Conservation (phyloP, 2,329 filamentous ascomycete genomes). For the Phyllosticta citrichinensis region DNA sequence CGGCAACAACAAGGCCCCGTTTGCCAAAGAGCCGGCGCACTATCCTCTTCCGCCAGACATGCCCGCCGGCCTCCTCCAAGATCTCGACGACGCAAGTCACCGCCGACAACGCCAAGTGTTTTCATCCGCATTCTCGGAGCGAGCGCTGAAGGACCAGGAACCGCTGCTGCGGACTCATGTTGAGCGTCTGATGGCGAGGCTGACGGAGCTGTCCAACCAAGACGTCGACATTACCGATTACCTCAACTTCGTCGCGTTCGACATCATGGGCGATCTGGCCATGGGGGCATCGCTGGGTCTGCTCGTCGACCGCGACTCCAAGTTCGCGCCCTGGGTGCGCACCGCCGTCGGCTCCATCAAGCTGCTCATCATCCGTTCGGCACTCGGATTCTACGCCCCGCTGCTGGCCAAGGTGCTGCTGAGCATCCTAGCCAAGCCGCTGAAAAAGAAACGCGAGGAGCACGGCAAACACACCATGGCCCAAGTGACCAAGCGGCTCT, state of each 20-base stretch:
- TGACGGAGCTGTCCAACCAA: conserved; percentile 21
- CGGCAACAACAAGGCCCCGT: background rate
- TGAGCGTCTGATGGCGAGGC: conserved; percentile 27
- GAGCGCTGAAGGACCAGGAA: conserved; percentile 30
- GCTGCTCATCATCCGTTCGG: background rate
- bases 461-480: background rate
- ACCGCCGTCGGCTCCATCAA: conserved; percentile 19
- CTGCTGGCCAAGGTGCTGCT: background rate
- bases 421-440: background rate
- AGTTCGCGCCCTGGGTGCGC: conserved; percentile 21
- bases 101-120: conserved; percentile 28
- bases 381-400: background rate
- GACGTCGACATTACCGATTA: conserved; percentile 23
- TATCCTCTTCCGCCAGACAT: background rate
- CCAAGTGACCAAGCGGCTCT: background rate
- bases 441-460: background rate
- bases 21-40: conserved; percentile 1
- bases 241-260: conserved; percentile 18
- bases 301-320: conserved; percentile 9
- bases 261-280: conserved; percentile 18
- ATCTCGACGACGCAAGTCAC: conserved; percentile 30
- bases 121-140: conserved; percentile 31
- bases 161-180: conserved; percentile 31
- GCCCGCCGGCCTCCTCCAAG: background rate
- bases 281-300: conserved; percentile 17